Percentiles rank a stretch among this genome's conserved stretches.
These are phyloP conservation scores for Pythium biforme DNA, from an alignment of 352 stramenopile genomes.

Conservation along the genomic window DNA sequence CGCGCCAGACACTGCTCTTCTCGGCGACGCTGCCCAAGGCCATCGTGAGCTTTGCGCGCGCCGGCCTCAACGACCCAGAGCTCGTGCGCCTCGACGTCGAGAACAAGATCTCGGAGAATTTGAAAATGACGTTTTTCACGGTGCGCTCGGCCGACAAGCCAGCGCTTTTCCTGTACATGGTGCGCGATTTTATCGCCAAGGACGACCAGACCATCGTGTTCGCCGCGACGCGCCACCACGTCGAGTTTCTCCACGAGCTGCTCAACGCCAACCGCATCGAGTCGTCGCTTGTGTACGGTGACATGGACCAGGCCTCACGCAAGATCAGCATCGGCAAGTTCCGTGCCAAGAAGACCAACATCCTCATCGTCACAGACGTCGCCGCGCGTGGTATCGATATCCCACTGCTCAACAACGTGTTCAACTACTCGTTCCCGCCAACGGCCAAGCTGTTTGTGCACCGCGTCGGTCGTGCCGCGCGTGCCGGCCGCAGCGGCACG, in stretches of 20 bases:
- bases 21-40: slow-evolving; percentile 96
- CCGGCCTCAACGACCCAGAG: slow-evolving; percentile 95
- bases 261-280: slow-evolving; percentile 82
- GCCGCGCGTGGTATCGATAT: slow-evolving; percentile 95
- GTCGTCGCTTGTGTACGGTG: slow-evolving; percentile 90
- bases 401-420: slow-evolving; percentile 95
- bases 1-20: slow-evolving; percentile 92
- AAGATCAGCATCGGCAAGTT: slow-evolving; percentile 92
- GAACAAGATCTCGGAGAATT: slow-evolving; percentile 97
- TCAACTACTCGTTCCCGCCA: slow-evolving; percentile 95
- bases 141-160: slow-evolving; percentile 95
- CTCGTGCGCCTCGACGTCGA: slow-evolving; percentile 98
- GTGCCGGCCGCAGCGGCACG: slow-evolving; percentile 93
- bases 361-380: slow-evolving; percentile 95
- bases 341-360: slow-evolving; percentile 83
- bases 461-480: slow-evolving; percentile 93
- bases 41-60: slow-evolving; percentile 98
- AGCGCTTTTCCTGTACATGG: slow-evolving; percentile 95
- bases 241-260: slow-evolving; percentile 97
- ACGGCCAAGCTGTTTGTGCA: slow-evolving; percentile 96
- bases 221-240: slow-evolving; percentile 96
- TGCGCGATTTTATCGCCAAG: slow-evolving; percentile 92
- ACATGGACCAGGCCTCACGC: slow-evolving; percentile 92
- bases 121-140: slow-evolving; percentile 97
- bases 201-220: slow-evolving; percentile 98